Conservation (phyloP, 768 basidiomycete genomes). For the Leccinum ochraceum region DNA sequence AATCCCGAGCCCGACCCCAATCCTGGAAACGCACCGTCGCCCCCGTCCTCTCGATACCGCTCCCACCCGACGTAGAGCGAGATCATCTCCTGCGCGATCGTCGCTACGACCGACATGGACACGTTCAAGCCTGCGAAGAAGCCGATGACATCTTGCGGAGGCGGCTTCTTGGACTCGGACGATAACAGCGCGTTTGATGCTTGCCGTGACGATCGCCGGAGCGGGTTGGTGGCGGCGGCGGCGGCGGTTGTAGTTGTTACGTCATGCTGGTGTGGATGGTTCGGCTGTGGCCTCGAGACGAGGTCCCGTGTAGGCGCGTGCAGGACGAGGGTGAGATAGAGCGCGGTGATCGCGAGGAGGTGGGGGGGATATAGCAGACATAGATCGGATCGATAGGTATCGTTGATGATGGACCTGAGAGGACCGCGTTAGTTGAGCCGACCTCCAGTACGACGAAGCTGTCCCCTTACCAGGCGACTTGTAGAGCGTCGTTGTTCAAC, state of each 20-base stretch:
- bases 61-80: constrained; percentile 90
- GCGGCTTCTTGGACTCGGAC: constrained; percentile 33
- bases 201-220: constrained; percentile 58
- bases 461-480: constrained; percentile 80
- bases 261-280: background rate
- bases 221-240: constrained; percentile 31
- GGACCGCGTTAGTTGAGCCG: background rate
- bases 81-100: constrained; percentile 89
- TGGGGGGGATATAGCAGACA: constrained; percentile 96
- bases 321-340: constrained; percentile 85
- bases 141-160: constrained; percentile 61
- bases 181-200: constrained; percentile 33
- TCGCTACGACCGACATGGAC: constrained; percentile 76
- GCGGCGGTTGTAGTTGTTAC: background rate
- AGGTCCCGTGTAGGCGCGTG: constrained; percentile 57
- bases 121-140: constrained; percentile 90
- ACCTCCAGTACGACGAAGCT: background rate
- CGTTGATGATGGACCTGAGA: constrained; percentile 93
- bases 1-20: background rate
- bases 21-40: constrained; percentile 26
- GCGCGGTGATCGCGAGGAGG: constrained; percentile 86
- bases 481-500: constrained; percentile 73
- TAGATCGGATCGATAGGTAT: constrained; percentile 90
- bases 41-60: constrained; percentile 67
- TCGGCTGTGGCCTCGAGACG: constrained; percentile 39